phyloP scores from a whole-genome alignment of 805 yeast genomes.

The Myxozyma monticola region DNA sequence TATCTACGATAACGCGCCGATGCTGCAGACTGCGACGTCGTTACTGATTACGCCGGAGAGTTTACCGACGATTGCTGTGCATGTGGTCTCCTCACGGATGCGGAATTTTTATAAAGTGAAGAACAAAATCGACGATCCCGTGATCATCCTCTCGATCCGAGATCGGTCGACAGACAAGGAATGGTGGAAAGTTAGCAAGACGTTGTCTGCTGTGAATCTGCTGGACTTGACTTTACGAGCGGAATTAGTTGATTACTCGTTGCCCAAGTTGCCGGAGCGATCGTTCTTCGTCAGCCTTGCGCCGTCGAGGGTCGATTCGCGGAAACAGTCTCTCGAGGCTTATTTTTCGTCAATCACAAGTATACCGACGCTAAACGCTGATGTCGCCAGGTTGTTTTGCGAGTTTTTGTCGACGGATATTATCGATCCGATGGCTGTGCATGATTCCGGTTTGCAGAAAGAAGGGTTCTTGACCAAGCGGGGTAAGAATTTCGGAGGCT shows the following conservation, averaged over 20 bases:
- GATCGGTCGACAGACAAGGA: conserved; percentile 64
- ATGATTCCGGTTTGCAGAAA: conserved; percentile 50
- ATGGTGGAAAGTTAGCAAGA: conserved; percentile 73
- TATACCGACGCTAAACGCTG: conserved; percentile 58
- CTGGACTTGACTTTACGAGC: conserved; percentile 61
- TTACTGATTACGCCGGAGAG: conserved; percentile 34
- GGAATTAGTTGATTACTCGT: conserved; percentile 46
- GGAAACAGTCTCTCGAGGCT: conserved; percentile 56
- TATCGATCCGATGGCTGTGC: conserved; percentile 51
- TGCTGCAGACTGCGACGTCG: conserved; percentile 9
- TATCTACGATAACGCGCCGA: conserved; percentile 15
- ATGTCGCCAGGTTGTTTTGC: conserved; percentile 55
- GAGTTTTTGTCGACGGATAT: conserved; percentile 67
- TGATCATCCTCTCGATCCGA: conserved; percentile 59
- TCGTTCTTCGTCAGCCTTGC: conserved; percentile 55
- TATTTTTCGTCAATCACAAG: conserved; percentile 59
- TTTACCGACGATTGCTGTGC: conserved; percentile 33
- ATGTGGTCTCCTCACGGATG: conserved; percentile 36
- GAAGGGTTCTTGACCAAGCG: conserved; percentile 67
- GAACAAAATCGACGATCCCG: conserved; percentile 57
- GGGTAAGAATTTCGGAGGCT: conserved; percentile 63
- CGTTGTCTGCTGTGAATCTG: conserved; percentile 56
- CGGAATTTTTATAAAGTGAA: conserved; percentile 32
- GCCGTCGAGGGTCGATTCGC: conserved; percentile 64
- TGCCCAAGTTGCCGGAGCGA: conserved; percentile 68